Base-by-base conservation (phyloP, 257 asterid genomes). In the Anisodus tanguticus region DNA sequence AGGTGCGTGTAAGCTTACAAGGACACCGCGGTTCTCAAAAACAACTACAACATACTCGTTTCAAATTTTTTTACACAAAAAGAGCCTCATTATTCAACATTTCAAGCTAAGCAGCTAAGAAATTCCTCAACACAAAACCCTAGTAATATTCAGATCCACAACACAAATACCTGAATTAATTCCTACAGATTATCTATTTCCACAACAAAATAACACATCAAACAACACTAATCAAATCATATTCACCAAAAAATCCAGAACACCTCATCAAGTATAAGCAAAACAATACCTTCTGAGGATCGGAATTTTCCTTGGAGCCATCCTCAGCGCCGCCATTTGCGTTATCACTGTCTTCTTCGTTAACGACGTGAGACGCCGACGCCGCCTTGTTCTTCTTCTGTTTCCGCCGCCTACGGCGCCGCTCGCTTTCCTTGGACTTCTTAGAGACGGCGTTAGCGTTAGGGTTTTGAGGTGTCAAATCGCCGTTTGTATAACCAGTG, bases 331-430 rank as follows among this genome's bases (percentile, higher is more conserved):
- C 83, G 84, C 90, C 91, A 85, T 89, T 89, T 79, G 86, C 93
- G 39, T 89, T 82, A 55, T 89, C 95, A 79, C 90, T 90, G 37
- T 90, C 94, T 54, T 31, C 35, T 31, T 1, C 35, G 35, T 31
- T 31, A 31, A 31, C 35, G 35, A 31, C 35, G 1, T 31, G 35
- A 31, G 35, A 31, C 2, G 35, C 35, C 35, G 1, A 1, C 13
- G 88, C 86, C n/a, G 82, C 53, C 58, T 90, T 96, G 85, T 90
- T 93, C 94, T 96, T 96, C 95, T 97, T 97, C 94, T 93, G 97
- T 84, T 95, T 97, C 87, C 99, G 93, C 86, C 99, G 89, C 94
- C 99, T 93, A 89, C 98, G 88, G 78, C 99, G 97, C 13, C 95
- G 91, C 79, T 94, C 98, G 66, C 83, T 90, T 83, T 94, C 99